Conservation (phyloP, 768 basidiomycete species). For the Mycena epipterygia region DNA sequence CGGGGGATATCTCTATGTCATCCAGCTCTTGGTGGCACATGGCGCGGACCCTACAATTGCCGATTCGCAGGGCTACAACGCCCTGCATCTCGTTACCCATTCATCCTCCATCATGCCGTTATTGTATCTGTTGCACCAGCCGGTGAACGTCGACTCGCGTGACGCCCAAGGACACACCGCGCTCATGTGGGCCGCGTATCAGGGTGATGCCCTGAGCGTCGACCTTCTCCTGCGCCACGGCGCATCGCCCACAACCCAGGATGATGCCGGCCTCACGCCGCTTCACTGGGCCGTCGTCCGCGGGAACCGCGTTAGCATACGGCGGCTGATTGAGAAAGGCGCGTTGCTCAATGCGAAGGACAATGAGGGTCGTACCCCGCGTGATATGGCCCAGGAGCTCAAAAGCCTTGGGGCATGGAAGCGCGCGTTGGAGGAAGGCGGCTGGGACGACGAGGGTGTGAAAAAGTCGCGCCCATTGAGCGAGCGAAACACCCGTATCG, state of each 20-base stretch:
- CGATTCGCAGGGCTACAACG: slow-evolving; percentile 97
- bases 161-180: slow-evolving; percentile 95
- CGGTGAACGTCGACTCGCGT: slow-evolving; percentile 90
- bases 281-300: slow-evolving; percentile 98
- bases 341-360: slow-evolving; percentile 87
- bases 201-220: slow-evolving; percentile 96
- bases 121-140: slow-evolving; percentile 92
- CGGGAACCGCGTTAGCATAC: slow-evolving; percentile 91
- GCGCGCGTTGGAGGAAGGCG: slow-evolving; percentile 89
- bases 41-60: slow-evolving; percentile 93
- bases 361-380: slow-evolving; percentile 85
- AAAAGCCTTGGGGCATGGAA: slow-evolving; percentile 94
- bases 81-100: slow-evolving; percentile 95
- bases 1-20: slow-evolving; percentile 95
- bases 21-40: slow-evolving; percentile 91
- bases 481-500: slow-evolving; percentile 88
- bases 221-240: slow-evolving; percentile 91
- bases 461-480: slow-evolving; percentile 76
- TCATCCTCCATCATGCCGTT: slow-evolving; percentile 96
- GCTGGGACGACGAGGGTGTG: slow-evolving; percentile 81
- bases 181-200: slow-evolving; percentile 99
- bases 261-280: slow-evolving; percentile 88
- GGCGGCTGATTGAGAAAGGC: slow-evolving; percentile 87
- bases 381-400: slow-evolving; percentile 95
- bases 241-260: slow-evolving; percentile 81